Evolutionary conservation across 1,284 basidiomycete genomes (phyloP).

Genomic region (Ustilago esculenta): DNA sequence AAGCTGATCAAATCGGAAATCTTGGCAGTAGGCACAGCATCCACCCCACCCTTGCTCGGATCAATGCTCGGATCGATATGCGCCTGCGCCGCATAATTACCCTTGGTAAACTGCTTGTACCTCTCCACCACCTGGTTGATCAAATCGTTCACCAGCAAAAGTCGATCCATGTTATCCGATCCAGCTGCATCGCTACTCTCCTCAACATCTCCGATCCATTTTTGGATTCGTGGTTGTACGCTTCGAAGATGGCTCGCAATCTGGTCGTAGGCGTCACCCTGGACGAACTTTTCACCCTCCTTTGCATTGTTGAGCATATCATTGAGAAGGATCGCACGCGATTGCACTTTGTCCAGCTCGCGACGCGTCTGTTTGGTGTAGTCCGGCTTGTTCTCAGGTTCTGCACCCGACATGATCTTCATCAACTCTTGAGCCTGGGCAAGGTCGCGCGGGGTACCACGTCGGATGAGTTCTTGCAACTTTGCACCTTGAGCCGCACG

Average conservation of each 20-base stretch:
- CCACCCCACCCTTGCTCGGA: slow-evolving; percentile 54
- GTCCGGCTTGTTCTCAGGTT: slow-evolving; percentile 91
- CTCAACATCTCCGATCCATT: slow-evolving; percentile 94
- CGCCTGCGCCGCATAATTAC: slow-evolving; percentile 78
- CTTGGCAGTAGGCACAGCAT: slow-evolving; percentile 63
- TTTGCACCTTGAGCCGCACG: slow-evolving; percentile 94
- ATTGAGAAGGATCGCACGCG: slow-evolving; percentile 90
- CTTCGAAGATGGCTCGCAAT: slow-evolving; percentile 83
- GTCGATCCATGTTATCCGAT: slow-evolving; percentile 79
- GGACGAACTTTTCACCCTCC: slow-evolving; percentile 71
- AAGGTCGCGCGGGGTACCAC: slow-evolving; percentile 93
- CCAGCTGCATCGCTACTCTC: slow-evolving; percentile 76
- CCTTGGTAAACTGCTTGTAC: slow-evolving; percentile 89
- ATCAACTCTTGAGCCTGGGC: slow-evolving; percentile 96
- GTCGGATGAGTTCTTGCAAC: slow-evolving; percentile 94
- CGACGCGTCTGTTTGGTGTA: slow-evolving; percentile 87
- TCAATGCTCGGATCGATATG: slow-evolving; percentile 70
- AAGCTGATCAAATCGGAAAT: slow-evolving; percentile 64
- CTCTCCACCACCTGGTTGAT: slow-evolving; percentile 91
- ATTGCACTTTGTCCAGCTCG: slow-evolving; percentile 93
- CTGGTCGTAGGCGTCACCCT: slow-evolving; percentile 96
- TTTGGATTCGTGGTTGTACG: slow-evolving; percentile 93
- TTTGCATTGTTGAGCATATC: slow-evolving; percentile 97
- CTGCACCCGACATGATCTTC: slow-evolving; percentile 93
- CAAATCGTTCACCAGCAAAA: slow-evolving; percentile 95